Evolutionary conservation across 805 yeast genomes (phyloP).

Genomic region (Yarrowia yakushimensis): DNA sequence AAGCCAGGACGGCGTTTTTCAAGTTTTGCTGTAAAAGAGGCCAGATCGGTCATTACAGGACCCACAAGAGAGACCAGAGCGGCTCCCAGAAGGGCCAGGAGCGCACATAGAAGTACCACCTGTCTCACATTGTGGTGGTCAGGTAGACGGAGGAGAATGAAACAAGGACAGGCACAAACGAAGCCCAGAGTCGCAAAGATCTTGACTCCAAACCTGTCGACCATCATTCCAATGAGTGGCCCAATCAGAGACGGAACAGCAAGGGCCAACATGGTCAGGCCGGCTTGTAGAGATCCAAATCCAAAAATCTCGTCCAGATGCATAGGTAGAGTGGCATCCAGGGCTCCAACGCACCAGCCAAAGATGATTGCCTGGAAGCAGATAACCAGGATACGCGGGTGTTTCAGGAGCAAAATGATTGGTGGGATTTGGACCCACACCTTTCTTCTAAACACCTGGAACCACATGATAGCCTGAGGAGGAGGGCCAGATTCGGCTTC

Average conservation of each 20-base stretch:
- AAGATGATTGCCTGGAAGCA: constrained; percentile 33
- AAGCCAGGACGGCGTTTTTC: constrained; percentile 35
- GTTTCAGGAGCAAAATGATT: constrained; percentile 24
- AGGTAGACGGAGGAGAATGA: constrained; percentile 34
- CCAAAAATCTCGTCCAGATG: constrained; percentile 35
- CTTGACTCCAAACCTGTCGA: constrained; percentile 35
- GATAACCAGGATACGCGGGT: constrained; percentile 30
- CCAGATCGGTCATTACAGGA: constrained; percentile 36
- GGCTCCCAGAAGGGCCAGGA: constrained; percentile 34
- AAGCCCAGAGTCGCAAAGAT: constrained; percentile 33
- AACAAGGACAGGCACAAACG: constrained; percentile 19
- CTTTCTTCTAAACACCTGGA: constrained; percentile 15
- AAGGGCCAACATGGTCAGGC: constrained; percentile 36
- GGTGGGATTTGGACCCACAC: constrained; percentile 22
- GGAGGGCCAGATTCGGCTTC: constrained; percentile 11
- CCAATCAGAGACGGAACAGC: constrained; percentile 35
- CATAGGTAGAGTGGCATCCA: constrained; percentile 38
- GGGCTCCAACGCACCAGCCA: constrained; percentile 36
- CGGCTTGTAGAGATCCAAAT: constrained; percentile 35
- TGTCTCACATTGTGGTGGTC: constrained; percentile 30
- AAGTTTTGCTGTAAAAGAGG: constrained; percentile 30
- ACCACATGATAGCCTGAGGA: constrained; percentile 1
- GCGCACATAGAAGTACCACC: constrained; percentile 34
- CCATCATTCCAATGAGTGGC: constrained; percentile 34
- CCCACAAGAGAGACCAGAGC: constrained; percentile 31